Percentiles rank a stretch among this genome's conserved stretches.
Conservation (phyloP, 371 early-diverging fungal genomes). For the Mucor lusitanicus region DNA sequence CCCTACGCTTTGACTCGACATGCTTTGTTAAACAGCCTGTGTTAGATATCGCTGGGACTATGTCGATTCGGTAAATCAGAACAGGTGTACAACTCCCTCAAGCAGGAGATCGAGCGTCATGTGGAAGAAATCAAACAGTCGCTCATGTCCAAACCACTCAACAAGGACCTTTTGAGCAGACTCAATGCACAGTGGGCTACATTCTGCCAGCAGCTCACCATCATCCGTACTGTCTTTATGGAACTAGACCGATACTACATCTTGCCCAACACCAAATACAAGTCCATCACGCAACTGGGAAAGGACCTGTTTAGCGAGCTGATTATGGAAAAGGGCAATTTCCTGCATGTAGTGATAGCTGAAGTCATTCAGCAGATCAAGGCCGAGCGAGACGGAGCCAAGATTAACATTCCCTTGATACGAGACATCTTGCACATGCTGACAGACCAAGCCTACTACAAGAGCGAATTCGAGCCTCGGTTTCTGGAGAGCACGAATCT, state of each 20-base stretch:
- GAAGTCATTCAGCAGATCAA: slow-evolving; percentile 14
- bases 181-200: slow-evolving; percentile 52
- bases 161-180: neutral
- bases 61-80: slow-evolving; percentile 76
- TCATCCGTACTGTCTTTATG: slow-evolving; percentile 84
- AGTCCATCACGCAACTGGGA: slow-evolving; percentile 51
- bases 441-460: slow-evolving; percentile 75
- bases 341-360: slow-evolving; percentile 4
- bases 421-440: slow-evolving; percentile 76
- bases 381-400: slow-evolving; percentile 46
- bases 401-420: slow-evolving; percentile 58
- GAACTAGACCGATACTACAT: slow-evolving; percentile 92
- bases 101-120: slow-evolving; percentile 52
- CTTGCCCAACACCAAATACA: slow-evolving; percentile 65
- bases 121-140: neutral
- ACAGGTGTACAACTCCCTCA: slow-evolving; percentile 63
- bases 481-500: slow-evolving; percentile 65
- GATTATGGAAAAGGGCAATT: slow-evolving; percentile 9
- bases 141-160: neutral
- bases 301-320: slow-evolving; percentile 16
- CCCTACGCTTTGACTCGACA: neutral
- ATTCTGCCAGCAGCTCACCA: slow-evolving; percentile 30
- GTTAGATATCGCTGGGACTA: slow-evolving; percentile 69
- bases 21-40: neutral
- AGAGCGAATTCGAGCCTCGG: slow-evolving; percentile 64